Base-by-base conservation (phyloP, 805 yeast species). In the Teunomyces stri region DNA sequence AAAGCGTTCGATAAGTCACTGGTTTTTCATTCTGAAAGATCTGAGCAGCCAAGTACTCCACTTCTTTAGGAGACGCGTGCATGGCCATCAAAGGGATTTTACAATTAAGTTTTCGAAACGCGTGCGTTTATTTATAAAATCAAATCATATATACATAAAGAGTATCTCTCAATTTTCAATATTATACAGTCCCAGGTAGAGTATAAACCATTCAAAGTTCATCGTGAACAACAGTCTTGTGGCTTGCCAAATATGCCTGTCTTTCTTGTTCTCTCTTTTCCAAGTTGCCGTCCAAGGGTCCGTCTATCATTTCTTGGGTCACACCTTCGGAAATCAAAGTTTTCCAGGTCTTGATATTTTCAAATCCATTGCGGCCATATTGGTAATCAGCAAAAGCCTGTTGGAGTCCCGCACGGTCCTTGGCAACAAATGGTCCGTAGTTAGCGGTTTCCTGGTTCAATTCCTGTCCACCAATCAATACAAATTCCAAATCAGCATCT, bases 341-440 rank as follows among this genome's bases (percentile, higher is more conserved):
- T 42, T 66, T 63, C 90, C 91, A 86, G 11, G 78, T 74, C 43
- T 65, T 74, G 35, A 87, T 79, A 44, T 77, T 78, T 61, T 82
- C 89, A 57, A 87, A 87, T 0, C 92, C 92, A 61, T 85, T 84
- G 22, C 69, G 64, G 47, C 81, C 85, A 43, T 68, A 62, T 65
- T 85, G 92, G 62, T 85, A 91, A 61, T 87, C 90, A 64, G 69
- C 57, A 57, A 87, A 83, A 0, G 89, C 94, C 56, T 85, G 67
- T 53, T 81, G 75, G 50, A 90, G 84, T 52, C 79, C 80, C 44
- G 81, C 85, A 46, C 75, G 74, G 18, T 85, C 69, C 6, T 87
- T 79, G 51, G 87, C 92, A 15, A 90, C 97, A 61, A 90, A 91
- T 11, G 97, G 97, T 13, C 97, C 97, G 61, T 89, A 85, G 61